These are phyloP conservation scores for Fusarium armeniacum DNA, from an alignment of 2,329 filamentous ascomycete species.

Conservation along the genomic window DNA sequence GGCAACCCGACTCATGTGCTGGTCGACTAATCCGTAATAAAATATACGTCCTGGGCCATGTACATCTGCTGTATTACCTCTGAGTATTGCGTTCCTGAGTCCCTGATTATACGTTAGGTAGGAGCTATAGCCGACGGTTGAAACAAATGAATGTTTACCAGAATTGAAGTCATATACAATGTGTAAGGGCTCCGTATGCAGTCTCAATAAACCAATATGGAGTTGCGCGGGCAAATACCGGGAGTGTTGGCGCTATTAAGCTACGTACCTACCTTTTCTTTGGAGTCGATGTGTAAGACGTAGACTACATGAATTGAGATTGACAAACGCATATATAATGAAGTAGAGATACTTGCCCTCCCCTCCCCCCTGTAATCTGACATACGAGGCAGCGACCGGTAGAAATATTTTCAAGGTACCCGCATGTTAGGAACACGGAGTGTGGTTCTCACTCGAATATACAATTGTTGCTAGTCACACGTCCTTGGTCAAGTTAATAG, in stretches of 20 bases:
- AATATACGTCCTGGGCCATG: neutral
- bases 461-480: neutral
- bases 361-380: neutral
- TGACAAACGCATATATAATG: neutral
- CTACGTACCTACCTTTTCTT: neutral
- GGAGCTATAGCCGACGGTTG: neutral
- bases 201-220: neutral
- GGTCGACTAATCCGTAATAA: neutral
- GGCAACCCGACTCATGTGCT: neutral
- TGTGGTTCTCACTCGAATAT: neutral
- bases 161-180: neutral
- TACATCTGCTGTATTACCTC: neutral
- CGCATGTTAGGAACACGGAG: neutral
- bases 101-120: neutral
- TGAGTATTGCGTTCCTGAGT: no score
- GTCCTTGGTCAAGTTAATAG: neutral
- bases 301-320: neutral
- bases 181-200: neutral
- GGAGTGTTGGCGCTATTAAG: neutral
- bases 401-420: neutral
- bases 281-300: neutral
- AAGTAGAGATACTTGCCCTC: neutral
- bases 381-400: neutral
- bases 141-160: neutral
- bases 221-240: neutral